phyloP scores from a whole-genome alignment of 1,284 basidiomycete genomes.

The Porodaedalea pini region DNA sequence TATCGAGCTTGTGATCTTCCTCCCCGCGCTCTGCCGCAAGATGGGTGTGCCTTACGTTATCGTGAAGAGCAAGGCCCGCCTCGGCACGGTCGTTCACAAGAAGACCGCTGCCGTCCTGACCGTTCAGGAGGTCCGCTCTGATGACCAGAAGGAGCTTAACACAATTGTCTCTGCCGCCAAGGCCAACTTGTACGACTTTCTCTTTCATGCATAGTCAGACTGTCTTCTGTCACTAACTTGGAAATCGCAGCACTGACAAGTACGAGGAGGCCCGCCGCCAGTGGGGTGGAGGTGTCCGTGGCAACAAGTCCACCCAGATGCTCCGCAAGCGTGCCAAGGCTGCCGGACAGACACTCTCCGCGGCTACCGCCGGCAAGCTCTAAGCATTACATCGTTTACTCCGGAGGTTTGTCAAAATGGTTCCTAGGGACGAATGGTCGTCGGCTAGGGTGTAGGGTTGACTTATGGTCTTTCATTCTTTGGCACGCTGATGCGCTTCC shows the following conservation, averaged over 20 bases:
- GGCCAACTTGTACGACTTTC: constrained; percentile 82
- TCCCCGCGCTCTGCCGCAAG: constrained; percentile 97
- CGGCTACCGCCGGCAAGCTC: constrained; percentile 59
- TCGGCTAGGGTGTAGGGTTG: background rate
- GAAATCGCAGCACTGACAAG: constrained; percentile 77
- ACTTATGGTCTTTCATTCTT: background rate
- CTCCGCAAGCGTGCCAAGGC: constrained; percentile 94
- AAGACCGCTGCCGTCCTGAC: constrained; percentile 93
- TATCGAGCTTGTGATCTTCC: constrained; percentile 97
- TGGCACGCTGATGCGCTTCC: background rate
- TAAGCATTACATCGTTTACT: constrained; percentile 30
- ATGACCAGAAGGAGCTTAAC: constrained; percentile 91
- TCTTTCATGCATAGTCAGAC: background rate
- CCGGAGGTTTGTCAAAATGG: constrained; percentile 7
- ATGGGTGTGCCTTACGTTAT: constrained; percentile 99
- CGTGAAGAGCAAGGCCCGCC: constrained; percentile 96
- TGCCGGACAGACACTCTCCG: constrained; percentile 60
- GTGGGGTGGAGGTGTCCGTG: constrained; percentile 96
- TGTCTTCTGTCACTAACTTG: constrained; percentile 15
- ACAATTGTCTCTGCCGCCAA: constrained; percentile 93
- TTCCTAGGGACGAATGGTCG: background rate
- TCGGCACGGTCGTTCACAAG: constrained; percentile 96
- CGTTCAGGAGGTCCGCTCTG: constrained; percentile 91
- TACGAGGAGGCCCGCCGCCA: constrained; percentile 87
- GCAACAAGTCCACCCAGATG: constrained; percentile 91